A percentile compares a stretch with the other conserved stretches of the same genome.
Conservation (phyloP, 768 basidiomycete genomes). For the Suillus decipiens region DNA sequence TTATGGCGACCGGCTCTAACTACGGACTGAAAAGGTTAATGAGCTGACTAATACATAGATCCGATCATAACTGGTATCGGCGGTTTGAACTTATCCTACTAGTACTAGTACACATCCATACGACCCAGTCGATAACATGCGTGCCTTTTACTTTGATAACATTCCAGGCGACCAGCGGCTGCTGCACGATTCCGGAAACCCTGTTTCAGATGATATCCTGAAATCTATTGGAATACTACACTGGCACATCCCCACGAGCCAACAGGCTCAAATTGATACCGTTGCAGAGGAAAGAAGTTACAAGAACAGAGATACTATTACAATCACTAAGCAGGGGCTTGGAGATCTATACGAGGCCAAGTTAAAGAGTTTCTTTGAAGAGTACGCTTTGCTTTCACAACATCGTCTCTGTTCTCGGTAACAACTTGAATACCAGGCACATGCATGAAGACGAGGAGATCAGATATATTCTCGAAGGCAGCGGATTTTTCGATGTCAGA, state of each 20-base stretch:
- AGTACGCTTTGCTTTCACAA: conserved; percentile 47
- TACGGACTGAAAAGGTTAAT: too few relatives aligned
- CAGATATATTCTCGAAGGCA: conserved; percentile 81
- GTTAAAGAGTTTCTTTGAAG: conserved; percentile 81
- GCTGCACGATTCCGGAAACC: conserved; percentile 69
- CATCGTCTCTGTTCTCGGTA: not conserved
- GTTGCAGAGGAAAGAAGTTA: conserved; percentile 72
- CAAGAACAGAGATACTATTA: conserved; percentile 82
- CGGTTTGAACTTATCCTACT: too few relatives aligned
- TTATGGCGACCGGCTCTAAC: too few relatives aligned
- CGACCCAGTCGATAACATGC: conserved; percentile 38
- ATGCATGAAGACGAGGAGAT: conserved; percentile 98
- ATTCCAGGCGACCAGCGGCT: conserved; percentile 81
- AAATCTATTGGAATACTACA: conserved; percentile 61
- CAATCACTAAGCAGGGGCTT: conserved; percentile 74
- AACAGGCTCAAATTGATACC: conserved; percentile 55
- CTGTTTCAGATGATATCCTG: conserved; percentile 54
- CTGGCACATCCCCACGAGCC: conserved; percentile 60
- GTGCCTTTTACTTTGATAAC: conserved; percentile 75
- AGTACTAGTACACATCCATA: too few relatives aligned
- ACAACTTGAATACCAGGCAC: conserved; percentile 50
- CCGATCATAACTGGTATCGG: too few relatives aligned
- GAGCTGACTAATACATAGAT: too few relatives aligned
- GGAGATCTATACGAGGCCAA: conserved; percentile 84
- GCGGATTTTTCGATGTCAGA: conserved; percentile 90